Base-by-base conservation (phyloP, 1,139 yeast species). In the Scheffersomyces insectosa region DNA sequence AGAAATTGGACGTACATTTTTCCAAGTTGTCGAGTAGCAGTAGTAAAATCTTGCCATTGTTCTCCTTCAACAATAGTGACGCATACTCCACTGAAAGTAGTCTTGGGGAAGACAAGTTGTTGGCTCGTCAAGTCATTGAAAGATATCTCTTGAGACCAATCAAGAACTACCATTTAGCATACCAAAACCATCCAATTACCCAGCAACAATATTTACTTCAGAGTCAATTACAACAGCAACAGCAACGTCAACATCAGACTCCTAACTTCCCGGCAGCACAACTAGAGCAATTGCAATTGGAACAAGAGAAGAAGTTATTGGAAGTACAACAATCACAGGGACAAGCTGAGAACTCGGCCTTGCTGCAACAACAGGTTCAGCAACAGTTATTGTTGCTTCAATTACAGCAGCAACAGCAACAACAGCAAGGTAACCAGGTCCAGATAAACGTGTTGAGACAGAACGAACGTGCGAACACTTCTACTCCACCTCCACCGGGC, bases 401-500 rank as follows among this genome's bases (percentile, higher is more conserved):
- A 14, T 15, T 13, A 4, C 48, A 10, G 14, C 27, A 29, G 16
- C 48, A 46, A 13, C 61, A 54, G 42, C 57, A 47, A 30, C 57
- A 52, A 39, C 52, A 50, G 15, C 48, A 56, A 3, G 56, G 49
- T 33, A 47, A 41, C 33, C 50, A 48, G 20, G 43, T 37, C 12
- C 68, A 61, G 46, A 58, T 68, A 36, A 66, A 65, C 44, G 59
- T 62, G 46, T 55, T 70, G 54, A 63, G 66, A 42, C 47, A 57
- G 46, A 64, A 59, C 41, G 75, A 70, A 38, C 62, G 74, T 40
- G 57, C 59, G 28, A 64, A 57, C 39, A 64, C 72, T 4, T 57
- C 72, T 10, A 70, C 77, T 1, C 76, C 77, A 13, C 77, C 77
- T n/a, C 75, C 75, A 11, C 75, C 75, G 3, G 77, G 77, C 1